These are phyloP conservation scores for Pseudozyma pruni DNA, from an alignment of 1,284 basidiomycete species.

Conservation along the genomic window DNA sequence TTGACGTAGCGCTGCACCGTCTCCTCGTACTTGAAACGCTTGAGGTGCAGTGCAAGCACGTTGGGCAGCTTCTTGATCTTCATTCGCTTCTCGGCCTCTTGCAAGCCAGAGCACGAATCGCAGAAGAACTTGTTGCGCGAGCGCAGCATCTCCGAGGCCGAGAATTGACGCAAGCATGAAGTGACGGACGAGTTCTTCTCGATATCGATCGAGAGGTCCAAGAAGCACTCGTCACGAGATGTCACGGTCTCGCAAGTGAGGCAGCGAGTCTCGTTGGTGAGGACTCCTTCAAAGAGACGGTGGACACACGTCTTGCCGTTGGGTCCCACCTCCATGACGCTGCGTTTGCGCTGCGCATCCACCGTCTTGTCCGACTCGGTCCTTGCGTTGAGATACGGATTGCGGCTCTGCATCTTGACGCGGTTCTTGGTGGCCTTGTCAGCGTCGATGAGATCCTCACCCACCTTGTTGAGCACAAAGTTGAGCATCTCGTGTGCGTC, in stretches of 20 bases:
- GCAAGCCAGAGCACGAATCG: conserved; percentile 92
- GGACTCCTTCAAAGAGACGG: conserved; percentile 86
- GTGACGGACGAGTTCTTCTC: conserved; percentile 96
- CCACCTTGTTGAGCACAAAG: conserved; percentile 89
- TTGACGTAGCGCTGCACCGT: conserved; percentile 88
- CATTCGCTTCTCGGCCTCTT: conserved; percentile 99
- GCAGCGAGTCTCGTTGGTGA: conserved; percentile 97
- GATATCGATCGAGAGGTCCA: conserved; percentile 97
- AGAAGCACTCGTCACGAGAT: conserved; percentile 91
- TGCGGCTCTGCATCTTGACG: conserved; percentile 45
- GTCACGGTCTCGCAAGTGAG: conserved; percentile 92
- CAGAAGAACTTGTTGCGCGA: conserved; percentile 99
- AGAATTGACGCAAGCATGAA: conserved; percentile 93
- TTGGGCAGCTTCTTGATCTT: conserved; percentile 96
- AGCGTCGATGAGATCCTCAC: conserved; percentile 84
- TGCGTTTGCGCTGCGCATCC: conserved; percentile 57
- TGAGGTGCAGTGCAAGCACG: conserved; percentile 91
- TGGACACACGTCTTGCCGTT: conserved; percentile 82
- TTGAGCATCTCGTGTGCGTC: conserved; percentile 98
- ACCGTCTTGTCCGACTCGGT: conserved; percentile 23
- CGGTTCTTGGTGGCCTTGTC: conserved; percentile 25
- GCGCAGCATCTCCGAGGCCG: conserved; percentile 96
- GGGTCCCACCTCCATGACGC: conserved; percentile 60
- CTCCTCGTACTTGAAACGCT: conserved; percentile 98
- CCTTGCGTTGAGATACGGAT: conserved; percentile 29